Conservation (phyloP, 495 filamentous ascomycete species). For the Hypoxylon trugodes region DNA sequence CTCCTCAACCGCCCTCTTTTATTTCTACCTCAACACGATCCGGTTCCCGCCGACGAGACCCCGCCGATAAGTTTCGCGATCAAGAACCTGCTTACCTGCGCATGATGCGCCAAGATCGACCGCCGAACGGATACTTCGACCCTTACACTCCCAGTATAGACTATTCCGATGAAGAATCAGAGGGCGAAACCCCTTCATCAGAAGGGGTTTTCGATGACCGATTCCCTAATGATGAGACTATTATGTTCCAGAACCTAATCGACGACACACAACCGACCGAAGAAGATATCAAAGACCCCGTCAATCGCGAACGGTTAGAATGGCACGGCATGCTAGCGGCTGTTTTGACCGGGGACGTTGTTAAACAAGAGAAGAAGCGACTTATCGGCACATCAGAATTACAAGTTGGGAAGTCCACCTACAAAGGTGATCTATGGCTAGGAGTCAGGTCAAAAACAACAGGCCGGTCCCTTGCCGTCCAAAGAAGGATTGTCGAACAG, state of each 20-base stretch:
- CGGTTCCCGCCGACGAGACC: slow-evolving; percentile 82
- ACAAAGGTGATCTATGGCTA: slow-evolving; percentile 88
- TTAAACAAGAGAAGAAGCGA: slow-evolving; percentile 96
- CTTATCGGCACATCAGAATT: slow-evolving; percentile 83
- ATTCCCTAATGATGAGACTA: slow-evolving; percentile 86
- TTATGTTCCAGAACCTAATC: slow-evolving; percentile 83
- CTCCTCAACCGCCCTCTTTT: slow-evolving; percentile 41
- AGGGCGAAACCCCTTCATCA: slow-evolving; percentile 82
- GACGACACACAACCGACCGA: slow-evolving; percentile 86
- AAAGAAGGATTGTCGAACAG: slow-evolving; percentile 85
- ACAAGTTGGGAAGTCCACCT: slow-evolving; percentile 71
- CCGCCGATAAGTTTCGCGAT: slow-evolving; percentile 68
- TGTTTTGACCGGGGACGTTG: slow-evolving; percentile 94
- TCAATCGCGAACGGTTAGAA: slow-evolving; percentile 90
- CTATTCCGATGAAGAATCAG: slow-evolving; percentile 83
- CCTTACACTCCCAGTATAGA: slow-evolving; percentile 69
- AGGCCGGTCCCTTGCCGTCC: slow-evolving; percentile 82
- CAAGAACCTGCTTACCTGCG: slow-evolving; percentile 59
- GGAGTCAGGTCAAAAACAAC: slow-evolving; percentile 83
- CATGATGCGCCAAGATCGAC: slow-evolving; percentile 63
- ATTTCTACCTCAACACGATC: slow-evolving; percentile 63
- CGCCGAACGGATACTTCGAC: slow-evolving; percentile 80
- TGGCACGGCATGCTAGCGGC: slow-evolving; percentile 98
- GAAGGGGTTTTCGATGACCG: slow-evolving; percentile 82
- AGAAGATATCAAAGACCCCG: slow-evolving; percentile 87